phyloP scores from a whole-genome alignment of 805 yeast genomes.

The Cyberlindnera saturnus region DNA sequence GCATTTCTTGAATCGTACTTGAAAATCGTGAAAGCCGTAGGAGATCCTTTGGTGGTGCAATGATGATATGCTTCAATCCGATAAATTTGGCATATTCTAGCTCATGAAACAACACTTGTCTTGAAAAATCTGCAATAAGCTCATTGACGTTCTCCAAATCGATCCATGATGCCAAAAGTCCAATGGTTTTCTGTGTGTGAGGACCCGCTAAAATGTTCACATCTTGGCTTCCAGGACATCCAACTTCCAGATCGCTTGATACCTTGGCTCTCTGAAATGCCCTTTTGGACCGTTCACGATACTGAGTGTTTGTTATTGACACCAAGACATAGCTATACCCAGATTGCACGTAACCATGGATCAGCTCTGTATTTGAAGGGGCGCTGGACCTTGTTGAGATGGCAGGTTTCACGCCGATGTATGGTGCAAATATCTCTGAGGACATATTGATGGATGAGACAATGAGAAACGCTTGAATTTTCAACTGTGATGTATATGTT shows the following conservation, averaged over 20 bases:
- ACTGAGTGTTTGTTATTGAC: constrained; percentile 48
- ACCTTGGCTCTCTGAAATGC: constrained; percentile 31
- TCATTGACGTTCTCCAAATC: constrained; percentile 53
- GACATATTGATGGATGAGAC: neutral
- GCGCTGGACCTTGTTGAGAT: constrained; percentile 26
- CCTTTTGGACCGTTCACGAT: constrained; percentile 36
- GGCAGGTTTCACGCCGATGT: constrained; percentile 43
- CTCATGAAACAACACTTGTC: constrained; percentile 54
- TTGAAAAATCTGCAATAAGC: constrained; percentile 44
- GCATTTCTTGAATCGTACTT: constrained; percentile 33
- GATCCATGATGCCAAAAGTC: constrained; percentile 63
- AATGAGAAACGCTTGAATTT: neutral
- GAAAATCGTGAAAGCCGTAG: constrained; percentile 45
- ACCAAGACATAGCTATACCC: constrained; percentile 50
- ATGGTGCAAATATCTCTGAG: constrained; percentile 5
- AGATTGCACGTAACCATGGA: constrained; percentile 23
- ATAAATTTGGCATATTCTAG: constrained; percentile 51
- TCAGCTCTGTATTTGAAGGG: constrained; percentile 24
- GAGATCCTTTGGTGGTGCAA: constrained; percentile 61
- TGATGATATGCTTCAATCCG: constrained; percentile 48
- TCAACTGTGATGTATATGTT: neutral
- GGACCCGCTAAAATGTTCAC: constrained; percentile 37
- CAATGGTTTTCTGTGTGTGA: constrained; percentile 40
- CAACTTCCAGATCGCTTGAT: constrained; percentile 26
- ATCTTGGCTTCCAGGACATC: constrained; percentile 35